These are phyloP conservation scores for Ceratocystis colombiana DNA, from an alignment of 2,329 filamentous ascomycete species.

Conservation along the genomic window DNA sequence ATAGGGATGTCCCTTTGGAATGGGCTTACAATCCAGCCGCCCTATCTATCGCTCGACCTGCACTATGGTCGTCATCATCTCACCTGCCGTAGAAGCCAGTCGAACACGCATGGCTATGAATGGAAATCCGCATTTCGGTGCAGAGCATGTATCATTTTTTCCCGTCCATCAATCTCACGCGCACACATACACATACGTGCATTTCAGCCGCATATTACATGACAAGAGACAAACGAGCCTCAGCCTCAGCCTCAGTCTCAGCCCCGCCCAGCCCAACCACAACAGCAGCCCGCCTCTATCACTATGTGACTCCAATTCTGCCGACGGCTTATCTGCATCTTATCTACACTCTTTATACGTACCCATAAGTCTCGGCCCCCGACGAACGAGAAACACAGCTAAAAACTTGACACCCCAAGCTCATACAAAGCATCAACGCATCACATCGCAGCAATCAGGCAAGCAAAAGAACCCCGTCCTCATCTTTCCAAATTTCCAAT, in stretches of 20 bases:
- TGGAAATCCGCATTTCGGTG: conserved; percentile 2
- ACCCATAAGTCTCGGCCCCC: neutral
- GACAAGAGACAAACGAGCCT: neutral
- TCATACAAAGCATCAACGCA: too few species aligned
- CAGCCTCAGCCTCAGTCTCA: neutral
- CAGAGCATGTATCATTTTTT: neutral
- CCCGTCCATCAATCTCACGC: neutral
- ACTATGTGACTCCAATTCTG: neutral
- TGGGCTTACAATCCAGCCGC: conserved; percentile 1
- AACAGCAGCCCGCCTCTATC: neutral
- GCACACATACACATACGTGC: neutral
- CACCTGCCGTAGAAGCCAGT: neutral
- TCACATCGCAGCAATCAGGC: too few species aligned
- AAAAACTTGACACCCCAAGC: neutral
- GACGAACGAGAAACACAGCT: neutral
- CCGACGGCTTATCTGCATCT: neutral
- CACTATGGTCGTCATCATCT: neutral
- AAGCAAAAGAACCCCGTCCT: too few species aligned
- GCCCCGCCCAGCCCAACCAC: neutral
- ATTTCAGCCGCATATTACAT: neutral
- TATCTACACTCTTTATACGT: neutral
- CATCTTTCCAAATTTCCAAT: too few species aligned
- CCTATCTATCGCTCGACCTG: neutral
- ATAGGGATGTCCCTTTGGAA: neutral
- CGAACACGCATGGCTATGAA: neutral